Conservation (phyloP, 164 flowering plant species). For the Dillenia turbinata region DNA sequence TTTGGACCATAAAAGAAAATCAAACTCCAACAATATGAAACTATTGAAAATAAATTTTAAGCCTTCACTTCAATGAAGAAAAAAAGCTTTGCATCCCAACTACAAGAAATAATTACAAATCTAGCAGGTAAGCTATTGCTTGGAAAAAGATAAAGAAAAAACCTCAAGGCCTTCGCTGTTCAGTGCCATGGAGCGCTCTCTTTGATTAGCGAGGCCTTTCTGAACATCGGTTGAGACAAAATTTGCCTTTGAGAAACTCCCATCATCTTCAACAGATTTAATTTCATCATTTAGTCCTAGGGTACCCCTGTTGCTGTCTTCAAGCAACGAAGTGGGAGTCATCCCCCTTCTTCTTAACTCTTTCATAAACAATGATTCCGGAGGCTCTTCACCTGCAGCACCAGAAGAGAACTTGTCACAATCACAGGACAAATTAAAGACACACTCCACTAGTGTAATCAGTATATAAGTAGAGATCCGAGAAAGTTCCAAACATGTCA, state of each 20-base stretch:
- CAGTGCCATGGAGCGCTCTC: constrained; percentile 77
- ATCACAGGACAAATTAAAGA: too few species aligned
- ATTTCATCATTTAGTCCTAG: constrained; percentile 37
- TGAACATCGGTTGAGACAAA: constrained; percentile 32
- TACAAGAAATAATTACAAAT: not conserved
- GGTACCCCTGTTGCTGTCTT: constrained; percentile 47
- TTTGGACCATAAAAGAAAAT: too few species aligned
- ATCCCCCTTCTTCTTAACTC: constrained; percentile 84
- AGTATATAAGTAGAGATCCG: too few species aligned
- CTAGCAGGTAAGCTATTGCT: not conserved
- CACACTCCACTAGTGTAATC: too few species aligned
- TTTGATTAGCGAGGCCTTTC: constrained; percentile 52
- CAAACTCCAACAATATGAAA: too few species aligned
- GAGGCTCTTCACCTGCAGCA: constrained; percentile 84
- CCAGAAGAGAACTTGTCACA: not conserved
- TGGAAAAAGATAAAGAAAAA: not conserved
- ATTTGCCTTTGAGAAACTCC: constrained; percentile 23
- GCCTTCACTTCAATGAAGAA: not conserved
- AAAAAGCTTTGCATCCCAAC: not conserved
- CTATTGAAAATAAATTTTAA: too few species aligned
- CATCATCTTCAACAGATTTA: constrained; percentile 38
- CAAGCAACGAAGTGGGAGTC: constrained; percentile 81
- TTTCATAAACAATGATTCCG: constrained; percentile 94
- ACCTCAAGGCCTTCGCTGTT: constrained; percentile 95
- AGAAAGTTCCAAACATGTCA: too few species aligned